phyloP scores from a whole-genome alignment of 106 monocot species.

The Amphibolis antarctica region DNA sequence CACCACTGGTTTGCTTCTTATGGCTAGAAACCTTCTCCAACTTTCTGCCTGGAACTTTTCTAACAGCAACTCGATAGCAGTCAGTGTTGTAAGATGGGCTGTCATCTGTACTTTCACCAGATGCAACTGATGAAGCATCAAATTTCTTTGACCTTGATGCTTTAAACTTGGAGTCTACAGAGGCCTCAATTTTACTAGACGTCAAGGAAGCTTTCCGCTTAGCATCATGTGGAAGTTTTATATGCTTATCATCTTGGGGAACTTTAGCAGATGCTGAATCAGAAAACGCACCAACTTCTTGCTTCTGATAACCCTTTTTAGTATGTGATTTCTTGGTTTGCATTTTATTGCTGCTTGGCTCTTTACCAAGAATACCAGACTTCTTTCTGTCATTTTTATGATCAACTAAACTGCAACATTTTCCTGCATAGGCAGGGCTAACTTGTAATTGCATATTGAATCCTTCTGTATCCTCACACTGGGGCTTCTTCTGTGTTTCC shows the following conservation, averaged over 20 bases:
- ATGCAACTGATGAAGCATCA: not conserved
- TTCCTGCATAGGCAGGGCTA: not conserved
- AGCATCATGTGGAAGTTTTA: not conserved
- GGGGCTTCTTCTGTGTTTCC: not conserved
- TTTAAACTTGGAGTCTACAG: not conserved
- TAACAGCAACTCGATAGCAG: conserved; percentile 7
- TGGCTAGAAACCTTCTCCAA: not conserved
- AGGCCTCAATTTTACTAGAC: not conserved
- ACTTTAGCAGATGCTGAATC: not conserved
- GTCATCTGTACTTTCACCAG: conserved; percentile 4
- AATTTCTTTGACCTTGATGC: not conserved
- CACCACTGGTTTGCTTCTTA: not conserved
- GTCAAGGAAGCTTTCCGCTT: not conserved
- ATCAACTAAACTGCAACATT: not conserved
- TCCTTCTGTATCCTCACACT: not conserved
- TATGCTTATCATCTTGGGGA: not conserved
- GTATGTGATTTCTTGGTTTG: not conserved
- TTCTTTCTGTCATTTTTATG: not conserved
- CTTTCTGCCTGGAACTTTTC: conserved; percentile 8
- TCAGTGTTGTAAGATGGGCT: not conserved
- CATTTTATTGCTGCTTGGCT: not conserved
- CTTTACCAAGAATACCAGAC: conserved; percentile 1
- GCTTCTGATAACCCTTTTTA: not conserved
- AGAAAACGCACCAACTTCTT: conserved; percentile 1
- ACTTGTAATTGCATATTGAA: not conserved